phyloP scores from a whole-genome alignment of 2,329 filamentous ascomycete species.

The Arachnopeziza araneosa region DNA sequence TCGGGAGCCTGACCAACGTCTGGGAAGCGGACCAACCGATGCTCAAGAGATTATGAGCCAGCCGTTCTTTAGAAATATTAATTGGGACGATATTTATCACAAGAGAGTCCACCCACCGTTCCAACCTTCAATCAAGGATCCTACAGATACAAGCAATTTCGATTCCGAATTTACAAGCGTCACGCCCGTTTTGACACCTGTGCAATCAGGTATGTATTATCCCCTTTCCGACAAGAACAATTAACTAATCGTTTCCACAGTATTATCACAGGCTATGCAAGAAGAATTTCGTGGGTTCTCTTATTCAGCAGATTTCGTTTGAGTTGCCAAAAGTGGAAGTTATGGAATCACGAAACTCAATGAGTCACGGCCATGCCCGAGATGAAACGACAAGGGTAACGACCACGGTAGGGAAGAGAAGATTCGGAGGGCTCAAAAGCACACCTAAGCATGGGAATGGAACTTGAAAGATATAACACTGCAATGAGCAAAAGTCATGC shows the following conservation, averaged over 20 bases:
- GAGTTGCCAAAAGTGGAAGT: conserved; percentile 8
- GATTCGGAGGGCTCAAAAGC: background rate
- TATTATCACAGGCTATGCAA: conserved; percentile 97
- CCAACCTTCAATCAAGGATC: conserved; percentile 79
- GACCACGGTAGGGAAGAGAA: background rate
- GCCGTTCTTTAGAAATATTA: conserved; percentile 95
- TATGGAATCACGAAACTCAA: background rate
- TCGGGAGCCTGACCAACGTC: conserved; percentile 84
- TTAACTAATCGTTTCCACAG: conserved; percentile 40
- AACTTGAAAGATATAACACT: background rate
- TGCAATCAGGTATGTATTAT: conserved; percentile 80
- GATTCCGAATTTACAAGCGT: conserved; percentile 98
- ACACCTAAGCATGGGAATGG: background rate
- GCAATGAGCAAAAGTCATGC: conserved; percentile 6
- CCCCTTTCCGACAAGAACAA: background rate
- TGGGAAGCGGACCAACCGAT: conserved; percentile 92
- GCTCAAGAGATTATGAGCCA: conserved; percentile 99
- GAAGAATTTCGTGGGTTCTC: conserved; percentile 99
- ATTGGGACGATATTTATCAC: conserved; percentile 98
- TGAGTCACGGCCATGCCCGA: background rate
- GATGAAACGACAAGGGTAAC: background rate
- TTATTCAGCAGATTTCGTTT: conserved; percentile 48
- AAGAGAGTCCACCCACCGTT: conserved; percentile 89
- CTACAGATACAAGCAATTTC: conserved; percentile 99
- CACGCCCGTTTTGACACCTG: conserved; percentile 91